Percentiles rank a stretch among this genome's conserved stretches.
phyloP scores from a whole-genome alignment of 2,329 filamentous ascomycete species.

The Gliomastix tumulicola region DNA sequence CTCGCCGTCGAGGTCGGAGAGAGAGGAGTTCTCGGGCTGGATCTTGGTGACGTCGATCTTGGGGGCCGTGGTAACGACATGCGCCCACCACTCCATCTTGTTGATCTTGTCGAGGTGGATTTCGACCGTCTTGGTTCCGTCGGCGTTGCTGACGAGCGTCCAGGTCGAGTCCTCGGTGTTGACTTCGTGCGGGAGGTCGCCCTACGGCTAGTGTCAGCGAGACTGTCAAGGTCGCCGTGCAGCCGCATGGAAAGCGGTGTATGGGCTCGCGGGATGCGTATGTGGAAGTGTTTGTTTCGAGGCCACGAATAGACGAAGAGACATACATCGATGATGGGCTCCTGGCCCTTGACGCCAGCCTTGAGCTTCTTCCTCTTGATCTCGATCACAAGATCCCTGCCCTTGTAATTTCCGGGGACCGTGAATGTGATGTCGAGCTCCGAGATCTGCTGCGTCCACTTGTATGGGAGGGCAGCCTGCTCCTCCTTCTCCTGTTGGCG shows the following conservation, averaged over 20 bases:
- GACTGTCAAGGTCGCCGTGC: neutral
- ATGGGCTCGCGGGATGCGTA: neutral
- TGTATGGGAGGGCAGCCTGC: constrained; percentile 89
- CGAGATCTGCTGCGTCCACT: constrained; percentile 89
- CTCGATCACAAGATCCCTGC: constrained; percentile 73
- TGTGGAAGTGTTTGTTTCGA: constrained; percentile 5
- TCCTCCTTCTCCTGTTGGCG: constrained; percentile 73
- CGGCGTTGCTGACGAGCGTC: constrained; percentile 69
- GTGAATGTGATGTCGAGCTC: constrained; percentile 76
- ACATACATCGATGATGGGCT: constrained; percentile 79
- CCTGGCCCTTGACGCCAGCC: constrained; percentile 82
- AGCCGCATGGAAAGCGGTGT: neutral
- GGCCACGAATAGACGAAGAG: too few relatives aligned
- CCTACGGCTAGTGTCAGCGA: constrained; percentile 43
- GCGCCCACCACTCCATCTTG: constrained; percentile 98
- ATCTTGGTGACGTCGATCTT: constrained; percentile 96
- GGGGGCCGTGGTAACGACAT: constrained; percentile 80
- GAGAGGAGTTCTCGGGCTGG: constrained; percentile 82
- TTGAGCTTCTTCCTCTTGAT: constrained; percentile 73
- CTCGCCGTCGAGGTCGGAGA: constrained; percentile 89
- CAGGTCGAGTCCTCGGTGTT: constrained; percentile 84
- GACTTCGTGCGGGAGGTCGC: constrained; percentile 75
- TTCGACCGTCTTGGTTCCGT: constrained; percentile 63
- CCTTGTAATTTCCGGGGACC: constrained; percentile 79
- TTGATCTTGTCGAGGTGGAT: constrained; percentile 93